Percentiles rank a stretch among this genome's conserved stretches.
Conservation (phyloP, 2,329 filamentous ascomycete genomes). For the Fusarium buharicum region DNA sequence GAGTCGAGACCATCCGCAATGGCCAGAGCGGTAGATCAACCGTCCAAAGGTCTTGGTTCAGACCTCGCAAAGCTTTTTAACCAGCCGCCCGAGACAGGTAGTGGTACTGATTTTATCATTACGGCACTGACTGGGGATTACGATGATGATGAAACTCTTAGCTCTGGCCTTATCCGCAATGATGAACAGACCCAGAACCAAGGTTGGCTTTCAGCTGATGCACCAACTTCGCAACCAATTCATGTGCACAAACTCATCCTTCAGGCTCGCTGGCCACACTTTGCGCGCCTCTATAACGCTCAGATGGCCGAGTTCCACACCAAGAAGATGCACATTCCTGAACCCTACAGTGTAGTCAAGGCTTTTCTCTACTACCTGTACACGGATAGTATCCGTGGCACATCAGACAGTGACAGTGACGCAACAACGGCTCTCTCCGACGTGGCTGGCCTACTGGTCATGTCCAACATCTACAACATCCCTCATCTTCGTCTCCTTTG, state of each 20-base stretch:
- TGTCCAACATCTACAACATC: conserved; percentile 98
- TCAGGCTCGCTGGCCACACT: conserved; percentile 96
- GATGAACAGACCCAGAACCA: conserved; percentile 57
- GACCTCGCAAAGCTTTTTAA: conserved; percentile 92
- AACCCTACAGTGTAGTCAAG: conserved; percentile 92
- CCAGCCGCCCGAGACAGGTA: conserved; percentile 82
- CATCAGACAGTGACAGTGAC: conserved; percentile 65
- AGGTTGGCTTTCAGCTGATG: conserved; percentile 69
- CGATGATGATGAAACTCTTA: conserved; percentile 72
- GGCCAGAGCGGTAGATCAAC: conserved; percentile 60
- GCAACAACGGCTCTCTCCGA: conserved; percentile 84
- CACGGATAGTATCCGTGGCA: conserved; percentile 83
- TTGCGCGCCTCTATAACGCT: conserved; percentile 87
- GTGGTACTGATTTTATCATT: conserved; percentile 89
- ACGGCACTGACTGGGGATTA: conserved; percentile 86
- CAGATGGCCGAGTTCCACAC: conserved; percentile 99
- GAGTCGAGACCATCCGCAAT: conserved; percentile 62
- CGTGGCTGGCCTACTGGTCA: conserved; percentile 92
- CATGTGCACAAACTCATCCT: conserved; percentile 96
- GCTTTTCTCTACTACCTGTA: conserved; percentile 97
- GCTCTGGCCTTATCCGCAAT: conserved; percentile 60
- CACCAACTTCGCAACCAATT: conserved; percentile 81
- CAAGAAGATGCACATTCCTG: conserved; percentile 96
- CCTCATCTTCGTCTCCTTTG: conserved; percentile 90
- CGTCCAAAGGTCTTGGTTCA: conserved; percentile 77